Conservation (phyloP, 2,329 filamentous ascomycete species). For the Parastagonospora avenae region DNA sequence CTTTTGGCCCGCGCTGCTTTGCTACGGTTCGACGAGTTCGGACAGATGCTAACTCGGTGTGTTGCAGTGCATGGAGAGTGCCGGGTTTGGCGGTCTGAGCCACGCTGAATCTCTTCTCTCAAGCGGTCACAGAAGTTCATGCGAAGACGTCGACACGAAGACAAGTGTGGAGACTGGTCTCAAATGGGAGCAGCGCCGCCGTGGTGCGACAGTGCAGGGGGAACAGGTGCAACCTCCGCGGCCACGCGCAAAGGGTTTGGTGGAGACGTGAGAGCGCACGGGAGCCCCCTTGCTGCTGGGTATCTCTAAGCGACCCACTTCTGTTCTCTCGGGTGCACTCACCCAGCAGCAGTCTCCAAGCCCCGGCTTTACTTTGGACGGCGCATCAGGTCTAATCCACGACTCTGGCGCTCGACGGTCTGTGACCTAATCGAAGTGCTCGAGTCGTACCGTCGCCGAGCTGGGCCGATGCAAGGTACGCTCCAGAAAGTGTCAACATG, state of each 20-base stretch:
- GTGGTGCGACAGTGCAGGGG: slow-evolving; percentile 28
- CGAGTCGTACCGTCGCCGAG: slow-evolving; percentile 33
- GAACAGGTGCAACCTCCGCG: slow-evolving; percentile 5
- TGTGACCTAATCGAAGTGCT: slow-evolving; percentile 31
- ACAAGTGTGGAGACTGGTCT: slow-evolving; percentile 13
- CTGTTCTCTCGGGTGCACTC: neutral
- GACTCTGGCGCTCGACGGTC: slow-evolving; percentile 28
- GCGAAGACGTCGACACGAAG: slow-evolving; percentile 26
- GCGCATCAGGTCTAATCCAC: slow-evolving; percentile 23
- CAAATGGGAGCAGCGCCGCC: slow-evolving; percentile 20
- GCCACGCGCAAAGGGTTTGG: slow-evolving; percentile 5
- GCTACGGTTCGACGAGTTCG: slow-evolving; percentile 8
- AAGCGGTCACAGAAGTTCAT: slow-evolving; percentile 35
- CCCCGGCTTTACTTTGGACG: slow-evolving; percentile 7
- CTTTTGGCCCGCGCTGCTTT: slow-evolving; percentile 3
- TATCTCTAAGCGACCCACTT: slow-evolving; percentile 5
- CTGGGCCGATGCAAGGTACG: slow-evolving; percentile 43
- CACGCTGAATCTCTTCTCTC: slow-evolving; percentile 34
- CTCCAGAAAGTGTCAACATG: slow-evolving; percentile 11
- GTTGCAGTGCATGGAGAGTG: slow-evolving; percentile 41
- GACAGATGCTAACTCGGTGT: slow-evolving; percentile 16
- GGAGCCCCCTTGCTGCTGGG: slow-evolving; percentile 5
- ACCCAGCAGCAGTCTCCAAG: slow-evolving; percentile 4
- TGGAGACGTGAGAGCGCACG: slow-evolving; percentile 4
- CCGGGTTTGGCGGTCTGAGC: slow-evolving; percentile 23